Conservation (phyloP, 768 basidiomycete genomes). For the Imleria badia region DNA sequence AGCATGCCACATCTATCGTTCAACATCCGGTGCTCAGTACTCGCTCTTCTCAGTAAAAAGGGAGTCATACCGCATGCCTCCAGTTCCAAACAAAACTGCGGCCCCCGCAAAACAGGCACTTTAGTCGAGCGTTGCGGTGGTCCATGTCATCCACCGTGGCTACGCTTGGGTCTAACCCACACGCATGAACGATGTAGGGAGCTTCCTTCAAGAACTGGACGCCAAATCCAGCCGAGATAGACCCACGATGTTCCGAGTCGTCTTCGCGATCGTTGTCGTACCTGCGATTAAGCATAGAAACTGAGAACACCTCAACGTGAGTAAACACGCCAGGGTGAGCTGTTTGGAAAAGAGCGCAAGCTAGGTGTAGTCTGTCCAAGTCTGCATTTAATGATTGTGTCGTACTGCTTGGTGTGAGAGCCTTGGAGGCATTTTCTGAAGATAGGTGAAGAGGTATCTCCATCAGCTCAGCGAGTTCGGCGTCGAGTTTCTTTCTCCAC, state of each 20-base stretch:
- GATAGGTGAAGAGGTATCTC: background rate
- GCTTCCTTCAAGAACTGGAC: constrained; percentile 6
- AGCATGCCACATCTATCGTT: constrained; percentile 1
- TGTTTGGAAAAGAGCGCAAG: constrained; percentile 6
- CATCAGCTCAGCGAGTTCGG: constrained; percentile 4
- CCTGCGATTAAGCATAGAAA: background rate
- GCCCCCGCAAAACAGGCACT: background rate
- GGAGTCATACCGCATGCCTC: constrained; percentile 7
- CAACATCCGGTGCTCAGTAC: background rate
- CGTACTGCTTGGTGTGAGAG: background rate
- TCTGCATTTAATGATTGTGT: background rate
- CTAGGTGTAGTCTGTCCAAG: background rate
- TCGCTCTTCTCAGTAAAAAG: background rate
- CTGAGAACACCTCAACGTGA: background rate
- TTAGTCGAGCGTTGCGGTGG: constrained; percentile 11
- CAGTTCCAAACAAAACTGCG: background rate
- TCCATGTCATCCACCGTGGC: constrained; percentile 13
- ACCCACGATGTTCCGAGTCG: background rate
- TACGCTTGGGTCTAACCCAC: constrained; percentile 7
- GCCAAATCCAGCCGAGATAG: background rate
- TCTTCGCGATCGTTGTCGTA: background rate
- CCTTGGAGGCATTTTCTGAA: background rate
- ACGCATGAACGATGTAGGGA: constrained; percentile 4
- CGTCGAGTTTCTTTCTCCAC: constrained; percentile 9
- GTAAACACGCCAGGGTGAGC: background rate